Evolutionary conservation across 345 rosid species (phyloP), one percentile per base, ranked within the genome.

Genomic region (Euphorbia lathyris): DNA sequence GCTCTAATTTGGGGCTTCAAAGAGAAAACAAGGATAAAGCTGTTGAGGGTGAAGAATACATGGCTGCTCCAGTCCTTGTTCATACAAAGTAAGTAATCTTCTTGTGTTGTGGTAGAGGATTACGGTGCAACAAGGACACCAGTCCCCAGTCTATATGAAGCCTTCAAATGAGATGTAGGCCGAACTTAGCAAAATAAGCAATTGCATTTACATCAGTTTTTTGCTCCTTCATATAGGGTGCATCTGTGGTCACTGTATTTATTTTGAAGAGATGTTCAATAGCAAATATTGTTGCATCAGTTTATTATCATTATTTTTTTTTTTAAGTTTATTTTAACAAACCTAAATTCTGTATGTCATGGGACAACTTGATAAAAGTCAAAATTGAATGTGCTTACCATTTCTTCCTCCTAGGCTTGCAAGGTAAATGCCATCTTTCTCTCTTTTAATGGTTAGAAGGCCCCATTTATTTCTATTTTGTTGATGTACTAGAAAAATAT

Each of bases 41-140:
- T 69, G 68, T 65, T 52, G 89, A 77, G 17, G 80, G 82, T 64
- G 88, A 76, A 77, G 93, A 87, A 62, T 86, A 86, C 80, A 83
- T 85, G 83, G 90, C 91, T 52, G 78, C 86, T 80, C 91, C 91
- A 61, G 81, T 91, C 64, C 83, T 89, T 82, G 93, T 91, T 69
- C 95, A 85, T 74, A 80, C 96, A 26, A 89, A 86, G 97, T 91
- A 70, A 82, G 92, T 77, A 66, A 42, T 67, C 63, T 69, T 72
- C 71, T 65, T 59, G 16, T 23, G 16, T 43, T 7, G 4, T 43
- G 3, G 43, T 16, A 40, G 66, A 4, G 12, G 16, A 65, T 65
- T 55, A n/a, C 26, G 14, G 12, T 26, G 23, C 22, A 5, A 23
- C 30, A 10, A 30, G 66, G 13, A 16, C 16, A n/a, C 9, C 5